A percentile compares a stretch with the other conserved stretches of the same genome.
phyloP scores from a whole-genome alignment of 768 basidiomycete genomes.

The Pleurotus cornucopiae region DNA sequence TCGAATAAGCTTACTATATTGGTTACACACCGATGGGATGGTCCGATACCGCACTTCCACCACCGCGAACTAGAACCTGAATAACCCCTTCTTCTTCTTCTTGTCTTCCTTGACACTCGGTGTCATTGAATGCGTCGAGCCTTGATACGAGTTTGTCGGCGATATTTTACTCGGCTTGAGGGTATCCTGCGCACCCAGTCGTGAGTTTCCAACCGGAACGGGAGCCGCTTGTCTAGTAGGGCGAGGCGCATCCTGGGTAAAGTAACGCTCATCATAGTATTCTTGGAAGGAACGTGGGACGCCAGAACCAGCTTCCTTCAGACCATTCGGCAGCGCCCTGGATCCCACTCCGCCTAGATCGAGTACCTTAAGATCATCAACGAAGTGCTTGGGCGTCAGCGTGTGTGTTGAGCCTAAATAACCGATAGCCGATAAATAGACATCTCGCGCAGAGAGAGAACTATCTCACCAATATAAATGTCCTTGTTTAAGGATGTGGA shows the following conservation, averaged over 20 bases:
- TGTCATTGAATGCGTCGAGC: slow-evolving; percentile 35
- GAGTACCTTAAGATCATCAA: slow-evolving; percentile 84
- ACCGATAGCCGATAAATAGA: background rate
- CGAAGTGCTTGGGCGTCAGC: slow-evolving; percentile 75
- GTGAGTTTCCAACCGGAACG: slow-evolving; percentile 22
- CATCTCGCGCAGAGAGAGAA: background rate
- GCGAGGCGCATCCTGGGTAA: slow-evolving; percentile 57
- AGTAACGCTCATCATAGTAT: slow-evolving; percentile 79
- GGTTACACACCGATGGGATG: background rate
- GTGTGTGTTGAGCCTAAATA: slow-evolving; percentile 85
- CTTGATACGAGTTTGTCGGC: slow-evolving; percentile 49
- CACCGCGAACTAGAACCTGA: slow-evolving; percentile 47
- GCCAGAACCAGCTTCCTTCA: slow-evolving; percentile 39
- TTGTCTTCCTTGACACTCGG: slow-evolving; percentile 46
- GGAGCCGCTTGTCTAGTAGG: slow-evolving; percentile 37
- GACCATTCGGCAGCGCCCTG: slow-evolving; percentile 63
- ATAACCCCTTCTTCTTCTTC: slow-evolving; percentile 77
- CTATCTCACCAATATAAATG: slow-evolving; percentile 74
- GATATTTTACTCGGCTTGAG: slow-evolving; percentile 41
- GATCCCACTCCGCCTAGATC: slow-evolving; percentile 88
- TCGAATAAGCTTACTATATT: slow-evolving; percentile 8
- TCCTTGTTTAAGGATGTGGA: slow-evolving; percentile 78
- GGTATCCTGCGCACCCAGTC: slow-evolving; percentile 21
- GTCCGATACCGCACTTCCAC: too few species aligned
- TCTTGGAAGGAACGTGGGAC: slow-evolving; percentile 59